These are phyloP conservation scores for Ananas comosus DNA, from an alignment of 176 grass and related monocot species.

Conservation along the genomic window DNA sequence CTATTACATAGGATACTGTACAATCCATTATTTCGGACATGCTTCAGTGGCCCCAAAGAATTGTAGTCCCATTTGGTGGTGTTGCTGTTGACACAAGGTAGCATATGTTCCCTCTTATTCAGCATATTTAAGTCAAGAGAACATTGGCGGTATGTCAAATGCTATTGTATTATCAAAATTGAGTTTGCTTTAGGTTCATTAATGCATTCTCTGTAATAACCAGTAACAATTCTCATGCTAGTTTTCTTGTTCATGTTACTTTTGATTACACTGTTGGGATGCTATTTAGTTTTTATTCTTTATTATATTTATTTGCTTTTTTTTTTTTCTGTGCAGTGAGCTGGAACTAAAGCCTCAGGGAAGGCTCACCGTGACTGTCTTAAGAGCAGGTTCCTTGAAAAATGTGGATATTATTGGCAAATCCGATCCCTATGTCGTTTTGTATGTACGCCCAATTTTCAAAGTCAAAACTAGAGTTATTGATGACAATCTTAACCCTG, in stretches of 20 bases:
- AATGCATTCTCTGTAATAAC: background rate
- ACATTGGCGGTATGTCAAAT: no score
- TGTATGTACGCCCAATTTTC: slow-evolving; percentile 77
- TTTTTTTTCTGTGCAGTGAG: slow-evolving; percentile 33
- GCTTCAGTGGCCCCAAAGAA: slow-evolving; percentile 97
- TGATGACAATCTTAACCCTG: slow-evolving; percentile 69
- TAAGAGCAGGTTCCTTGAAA: slow-evolving; percentile 64
- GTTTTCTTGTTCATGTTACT: background rate
- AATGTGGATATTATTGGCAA: slow-evolving; percentile 83
- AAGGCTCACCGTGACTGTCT: slow-evolving; percentile 51
- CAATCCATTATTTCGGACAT: slow-evolving; percentile 86
- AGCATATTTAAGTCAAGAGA: no score
- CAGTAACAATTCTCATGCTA: background rate
- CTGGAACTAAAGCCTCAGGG: slow-evolving; percentile 94
- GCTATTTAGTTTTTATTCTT: background rate
- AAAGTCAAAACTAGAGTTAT: slow-evolving; percentile 93
- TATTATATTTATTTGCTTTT: background rate
- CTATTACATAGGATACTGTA: slow-evolving; percentile 61
- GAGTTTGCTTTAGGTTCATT: background rate
- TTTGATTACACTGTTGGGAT: background rate
- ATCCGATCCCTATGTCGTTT: slow-evolving; percentile 88
- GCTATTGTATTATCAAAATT: background rate
- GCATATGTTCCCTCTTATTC: background rate
- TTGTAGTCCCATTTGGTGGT: slow-evolving; percentile 82
- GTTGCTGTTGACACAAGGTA: slow-evolving; percentile 76